Conservation (phyloP, 495 filamentous ascomycete genomes). For the Penicillium chermesinum region DNA sequence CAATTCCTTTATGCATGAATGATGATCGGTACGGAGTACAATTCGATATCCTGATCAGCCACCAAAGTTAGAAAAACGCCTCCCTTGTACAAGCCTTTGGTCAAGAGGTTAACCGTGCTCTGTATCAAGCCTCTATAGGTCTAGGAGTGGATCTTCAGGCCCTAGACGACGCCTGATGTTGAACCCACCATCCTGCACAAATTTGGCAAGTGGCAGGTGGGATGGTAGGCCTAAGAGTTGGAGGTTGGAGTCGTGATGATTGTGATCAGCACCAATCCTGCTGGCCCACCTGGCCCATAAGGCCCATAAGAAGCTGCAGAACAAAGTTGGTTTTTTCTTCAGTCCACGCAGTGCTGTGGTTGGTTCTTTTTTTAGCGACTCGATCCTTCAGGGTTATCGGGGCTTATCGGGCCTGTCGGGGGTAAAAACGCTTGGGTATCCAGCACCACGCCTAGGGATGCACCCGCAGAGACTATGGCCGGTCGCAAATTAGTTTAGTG, state of each 20-base stretch:
- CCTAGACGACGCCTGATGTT: too few species aligned
- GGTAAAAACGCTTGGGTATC: neutral
- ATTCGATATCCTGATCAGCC: neutral
- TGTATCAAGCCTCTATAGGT: neutral
- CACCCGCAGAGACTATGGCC: neutral
- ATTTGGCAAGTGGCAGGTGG: too few species aligned
- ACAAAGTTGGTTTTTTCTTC: neutral
- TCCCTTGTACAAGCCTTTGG: too few species aligned
- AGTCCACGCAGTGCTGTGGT: constrained; percentile 7
- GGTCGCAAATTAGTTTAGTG: neutral
- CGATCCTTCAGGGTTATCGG: too few species aligned
- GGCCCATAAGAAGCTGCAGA: constrained; percentile 7
- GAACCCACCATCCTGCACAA: too few species aligned
- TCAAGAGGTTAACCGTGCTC: neutral
- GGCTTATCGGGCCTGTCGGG: neutral
- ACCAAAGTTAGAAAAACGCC: too few species aligned
- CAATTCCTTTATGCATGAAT: too few species aligned
- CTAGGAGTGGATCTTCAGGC: neutral
- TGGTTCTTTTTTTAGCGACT: constrained; percentile 14
- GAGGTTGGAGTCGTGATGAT: too few species aligned
- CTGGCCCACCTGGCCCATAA: too few species aligned
- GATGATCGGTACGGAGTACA: too few species aligned
- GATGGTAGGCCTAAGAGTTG: too few species aligned
- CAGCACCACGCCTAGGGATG: neutral
- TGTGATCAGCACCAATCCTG: neutral